Base-by-base conservation (phyloP, 306 rosid genomes). In the Vigna radiata region DNA sequence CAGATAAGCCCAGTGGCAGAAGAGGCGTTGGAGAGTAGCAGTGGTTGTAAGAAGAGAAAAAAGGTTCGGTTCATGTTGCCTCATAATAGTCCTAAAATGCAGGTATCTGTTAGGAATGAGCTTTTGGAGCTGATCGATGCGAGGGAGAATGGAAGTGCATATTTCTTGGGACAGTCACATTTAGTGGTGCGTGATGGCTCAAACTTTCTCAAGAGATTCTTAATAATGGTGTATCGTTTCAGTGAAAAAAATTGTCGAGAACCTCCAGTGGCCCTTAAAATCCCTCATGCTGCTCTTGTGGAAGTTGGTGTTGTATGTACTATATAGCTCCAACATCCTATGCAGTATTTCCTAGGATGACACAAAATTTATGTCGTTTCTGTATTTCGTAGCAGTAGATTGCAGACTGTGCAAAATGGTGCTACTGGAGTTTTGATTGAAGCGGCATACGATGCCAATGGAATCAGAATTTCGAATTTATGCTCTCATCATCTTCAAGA, bases 211-310 rank as follows among this genome's bases (percentile, higher is more conserved):
- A 90, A 92, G 88, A 81, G 82, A 18, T 86, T 90, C 82, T 70
- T 92, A 41, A 89, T 92, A 54, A 85, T 83, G 89, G 79, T 70
- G 0, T 92, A 87, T 36, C 82, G 84, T 14, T 82, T 92, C 55
- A 79, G 86, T 33, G 93, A 92, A 39, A 90, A 83, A 64, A 92
- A 92, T 70, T 78, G 91, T 55, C 71, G 97, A 19, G 87, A 90
- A 70, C 80, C 92, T 73, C 89, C 88, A 0, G 91, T 88, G 4
- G 97, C 91, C 25, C 86, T 92, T 6, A 87, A 85, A 59, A 87
- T 90, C 68, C 97, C 96, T 86, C 96, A 87, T 79, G 96, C 96
- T 76, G 97, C 97, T 62, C 93, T 92, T 56, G 91, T 92, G 25
- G 84, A 92, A 86, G 97, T 91, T 85, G 97, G 97, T 65, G 83